Percentiles rank a stretch among this genome's conserved stretches.
Conservation (phyloP, 805 yeast genomes). For the Sugiyamaella qingdaonensis region DNA sequence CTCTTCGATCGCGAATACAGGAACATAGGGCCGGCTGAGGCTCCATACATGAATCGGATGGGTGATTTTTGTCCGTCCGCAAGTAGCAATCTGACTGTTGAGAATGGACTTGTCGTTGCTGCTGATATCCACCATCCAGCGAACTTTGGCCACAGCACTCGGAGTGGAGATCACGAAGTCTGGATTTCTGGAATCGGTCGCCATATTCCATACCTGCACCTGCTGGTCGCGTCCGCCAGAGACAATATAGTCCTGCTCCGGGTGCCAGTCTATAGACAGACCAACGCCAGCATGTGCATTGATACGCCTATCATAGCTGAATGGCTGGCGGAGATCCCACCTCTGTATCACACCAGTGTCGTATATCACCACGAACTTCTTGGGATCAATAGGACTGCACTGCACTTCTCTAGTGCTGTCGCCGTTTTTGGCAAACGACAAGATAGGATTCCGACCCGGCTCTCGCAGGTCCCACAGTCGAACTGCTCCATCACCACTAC, state of each 20-base stretch:
- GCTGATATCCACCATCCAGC: constrained; percentile 52
- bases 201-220: constrained; percentile 70
- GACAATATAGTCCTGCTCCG: constrained; percentile 69
- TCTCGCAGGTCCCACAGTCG: constrained; percentile 79
- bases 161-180: constrained; percentile 70
- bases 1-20: constrained; percentile 49
- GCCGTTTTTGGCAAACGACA: constrained; percentile 55
- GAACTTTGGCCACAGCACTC: constrained; percentile 70
- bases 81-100: constrained; percentile 53
- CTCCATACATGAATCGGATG: constrained; percentile 64
- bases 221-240: constrained; percentile 93
- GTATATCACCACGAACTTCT: constrained; percentile 69
- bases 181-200: constrained; percentile 45
- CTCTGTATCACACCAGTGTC: constrained; percentile 85
- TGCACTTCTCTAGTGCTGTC: constrained; percentile 64
- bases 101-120: constrained; percentile 9
- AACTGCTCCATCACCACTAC: constrained; percentile 72
- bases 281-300: constrained; percentile 94
- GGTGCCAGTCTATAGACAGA: constrained; percentile 82
- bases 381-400: constrained; percentile 51
- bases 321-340: constrained; percentile 77
- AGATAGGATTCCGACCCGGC: constrained; percentile 44
- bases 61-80: constrained; percentile 64
- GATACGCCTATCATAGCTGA: constrained; percentile 60
- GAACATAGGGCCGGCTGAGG: constrained; percentile 65